These are phyloP conservation scores for Pseudogymnoascus pannorum DNA, from an alignment of 2,329 filamentous ascomycete species.

Conservation along the genomic window DNA sequence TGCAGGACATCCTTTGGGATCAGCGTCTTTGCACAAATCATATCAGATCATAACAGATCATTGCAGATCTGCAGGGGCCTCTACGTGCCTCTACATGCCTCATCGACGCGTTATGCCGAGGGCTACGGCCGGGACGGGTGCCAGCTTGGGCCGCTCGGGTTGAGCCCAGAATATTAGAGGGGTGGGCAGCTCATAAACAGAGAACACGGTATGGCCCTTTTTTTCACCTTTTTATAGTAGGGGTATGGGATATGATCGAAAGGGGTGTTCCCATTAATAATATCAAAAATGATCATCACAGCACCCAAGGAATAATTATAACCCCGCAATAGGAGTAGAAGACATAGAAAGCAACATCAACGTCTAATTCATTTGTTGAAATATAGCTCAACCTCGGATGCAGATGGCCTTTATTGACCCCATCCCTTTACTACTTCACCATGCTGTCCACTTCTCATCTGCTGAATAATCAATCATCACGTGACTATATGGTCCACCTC, in stretches of 20 bases:
- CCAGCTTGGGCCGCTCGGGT: background rate
- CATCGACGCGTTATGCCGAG: background rate
- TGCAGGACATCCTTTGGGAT: background rate
- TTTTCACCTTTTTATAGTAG: background rate
- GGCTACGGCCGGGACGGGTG: background rate
- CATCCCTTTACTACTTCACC: background rate
- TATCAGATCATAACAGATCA: conserved; percentile 3
- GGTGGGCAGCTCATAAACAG: background rate
- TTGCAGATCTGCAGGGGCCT: background rate
- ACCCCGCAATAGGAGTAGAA: background rate
- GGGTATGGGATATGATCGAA: background rate
- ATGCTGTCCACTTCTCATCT: background rate
- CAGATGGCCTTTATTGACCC: background rate
- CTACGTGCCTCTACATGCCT: background rate
- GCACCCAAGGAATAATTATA: background rate
- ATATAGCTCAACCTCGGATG: background rate
- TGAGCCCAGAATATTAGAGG: background rate
- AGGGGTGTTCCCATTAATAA: background rate
- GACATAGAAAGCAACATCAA: background rate
- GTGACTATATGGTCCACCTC: background rate
- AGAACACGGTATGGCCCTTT: conserved; percentile 1
- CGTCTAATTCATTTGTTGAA: background rate
- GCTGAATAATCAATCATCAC: background rate
- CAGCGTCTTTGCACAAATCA: background rate
- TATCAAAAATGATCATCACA: background rate